Base-by-base conservation (phyloP, 73 alveolate species). In the Urostyla sp. region DNA sequence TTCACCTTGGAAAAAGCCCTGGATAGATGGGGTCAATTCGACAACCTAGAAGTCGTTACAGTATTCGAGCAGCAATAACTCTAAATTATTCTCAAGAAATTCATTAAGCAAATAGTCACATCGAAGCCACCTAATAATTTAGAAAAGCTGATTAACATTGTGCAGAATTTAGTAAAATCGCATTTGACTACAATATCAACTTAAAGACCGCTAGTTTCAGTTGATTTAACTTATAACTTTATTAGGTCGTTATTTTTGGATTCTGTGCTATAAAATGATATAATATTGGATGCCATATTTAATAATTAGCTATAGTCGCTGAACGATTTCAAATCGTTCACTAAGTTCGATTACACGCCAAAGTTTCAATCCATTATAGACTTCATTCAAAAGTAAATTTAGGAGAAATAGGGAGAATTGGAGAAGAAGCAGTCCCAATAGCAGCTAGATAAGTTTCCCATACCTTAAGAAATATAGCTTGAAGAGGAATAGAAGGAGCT, bases 91-190 rank as follows among this genome's bases (percentile, higher is more conserved):
- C 44, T 69, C 56, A 69, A 49, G 54, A 69, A 69, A 45, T 69
- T 69, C 53, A 69, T 69, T 13, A 69, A 69, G 72, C 37, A 69
- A 69, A 53, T 45, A 3, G 83, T 69, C n/a, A 69, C 83, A 46
- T 69, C 83, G n/a, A 69, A 69, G 69, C 52, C 40, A 3, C 83
- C 83, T 28, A 53, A 69, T 69, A 69, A 69, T 35, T 45, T 69
- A 3, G 83, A 69, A 46, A 69, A 48, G 58, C 69, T 69, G 5
- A 20, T 69, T 23, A 69, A 69, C 36, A 69, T 69, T 3, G 20
- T 57, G 4, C 45, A 69, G 53, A 69, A 69, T 27, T 34, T 69
- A 15, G 83, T 69, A 1, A 69, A 69, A 32, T 67, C 83, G 16
- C 83, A 69, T 23, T 4, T 69, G 55, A 46, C 57, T 28, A n/a